A percentile compares a stretch with the other conserved stretches of the same genome.
Evolutionary conservation across 768 basidiomycete species (phyloP).

Genomic region (Lactarius vividus): DNA sequence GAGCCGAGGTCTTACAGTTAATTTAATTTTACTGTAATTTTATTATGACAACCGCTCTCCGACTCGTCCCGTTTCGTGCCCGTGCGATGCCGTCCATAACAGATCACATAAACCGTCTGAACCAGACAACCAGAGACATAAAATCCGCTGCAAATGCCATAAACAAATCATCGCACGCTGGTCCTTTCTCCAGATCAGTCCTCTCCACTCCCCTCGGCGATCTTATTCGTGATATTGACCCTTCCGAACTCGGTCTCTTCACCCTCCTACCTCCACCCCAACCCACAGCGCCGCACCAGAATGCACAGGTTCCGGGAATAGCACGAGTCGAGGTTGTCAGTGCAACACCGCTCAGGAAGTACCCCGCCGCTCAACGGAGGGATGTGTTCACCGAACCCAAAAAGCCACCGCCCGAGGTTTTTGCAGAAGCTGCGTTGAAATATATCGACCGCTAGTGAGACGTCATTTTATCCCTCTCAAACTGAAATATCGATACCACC

Average conservation of each 20-base stretch:
- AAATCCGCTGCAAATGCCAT: conserved; percentile 41
- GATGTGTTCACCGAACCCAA: conserved; percentile 34
- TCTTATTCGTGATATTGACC: conserved; percentile 76
- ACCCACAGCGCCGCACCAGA: conserved; percentile 32
- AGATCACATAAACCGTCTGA: conserved; percentile 68
- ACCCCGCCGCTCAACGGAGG: conserved; percentile 40
- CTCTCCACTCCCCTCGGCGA: conserved; percentile 63
- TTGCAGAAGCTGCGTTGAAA: conserved; percentile 71
- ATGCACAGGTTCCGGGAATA: conserved; percentile 42
- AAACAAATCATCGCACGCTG: conserved; percentile 22
- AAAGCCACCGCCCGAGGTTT: conserved; percentile 69
- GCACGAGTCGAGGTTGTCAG: conserved; percentile 64
- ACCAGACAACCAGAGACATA: conserved; percentile 51
- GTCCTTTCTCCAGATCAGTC: conserved; percentile 64
- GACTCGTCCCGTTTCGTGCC: background rate
- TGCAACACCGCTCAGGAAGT: conserved; percentile 64
- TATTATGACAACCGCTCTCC: background rate
- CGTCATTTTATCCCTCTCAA: background rate
- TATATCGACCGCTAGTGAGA: conserved; percentile 77
- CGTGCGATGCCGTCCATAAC: conserved; percentile 53
- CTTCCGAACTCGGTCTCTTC: conserved; percentile 77
- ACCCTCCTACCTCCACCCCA: conserved; percentile 44
- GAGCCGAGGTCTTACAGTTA: background rate
- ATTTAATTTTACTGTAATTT: conserved; percentile 1
- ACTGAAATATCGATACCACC: conserved; percentile 8